These are phyloP conservation scores for Mixia osmundae DNA, from an alignment of 1,284 basidiomycete species.

Conservation along the genomic window DNA sequence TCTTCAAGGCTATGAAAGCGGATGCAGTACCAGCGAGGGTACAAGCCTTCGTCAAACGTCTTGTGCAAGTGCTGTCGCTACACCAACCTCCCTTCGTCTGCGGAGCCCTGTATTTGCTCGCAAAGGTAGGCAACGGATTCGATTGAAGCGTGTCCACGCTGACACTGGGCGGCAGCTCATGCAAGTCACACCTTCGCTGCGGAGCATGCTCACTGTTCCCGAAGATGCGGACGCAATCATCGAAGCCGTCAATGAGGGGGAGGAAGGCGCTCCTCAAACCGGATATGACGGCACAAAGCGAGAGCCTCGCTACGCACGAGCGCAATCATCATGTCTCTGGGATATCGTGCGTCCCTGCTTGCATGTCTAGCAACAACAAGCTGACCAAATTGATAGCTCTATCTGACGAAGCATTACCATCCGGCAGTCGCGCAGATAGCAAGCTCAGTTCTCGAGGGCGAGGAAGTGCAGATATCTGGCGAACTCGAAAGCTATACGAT, in stretches of 20 bases:
- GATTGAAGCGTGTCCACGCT: background rate
- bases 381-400: slow-evolving; percentile 29
- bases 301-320: slow-evolving; percentile 69
- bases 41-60: slow-evolving; percentile 62
- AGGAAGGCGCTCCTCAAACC: slow-evolving; percentile 24
- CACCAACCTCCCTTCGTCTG: slow-evolving; percentile 71
- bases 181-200: slow-evolving; percentile 42
- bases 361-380: background rate
- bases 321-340: slow-evolving; percentile 61
- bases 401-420: slow-evolving; percentile 68
- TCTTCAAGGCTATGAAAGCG: slow-evolving; percentile 76
- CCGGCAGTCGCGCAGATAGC: slow-evolving; percentile 74
- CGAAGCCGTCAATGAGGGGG: slow-evolving; percentile 28
- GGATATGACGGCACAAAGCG: slow-evolving; percentile 68
- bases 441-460: slow-evolving; percentile 45
- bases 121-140: slow-evolving; percentile 23
- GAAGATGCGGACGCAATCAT: slow-evolving; percentile 20
- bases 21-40: slow-evolving; percentile 44
- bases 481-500: slow-evolving; percentile 85
- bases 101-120: slow-evolving; percentile 45
- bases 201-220: slow-evolving; percentile 35
- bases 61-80: slow-evolving; percentile 57
- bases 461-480: slow-evolving; percentile 44
- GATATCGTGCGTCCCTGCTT: slow-evolving; percentile 40
- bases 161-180: slow-evolving; percentile 36